Evolutionary conservation across 2,329 filamentous ascomycete species (phyloP).

Genomic region (Pseudopithomyces maydicus): DNA sequence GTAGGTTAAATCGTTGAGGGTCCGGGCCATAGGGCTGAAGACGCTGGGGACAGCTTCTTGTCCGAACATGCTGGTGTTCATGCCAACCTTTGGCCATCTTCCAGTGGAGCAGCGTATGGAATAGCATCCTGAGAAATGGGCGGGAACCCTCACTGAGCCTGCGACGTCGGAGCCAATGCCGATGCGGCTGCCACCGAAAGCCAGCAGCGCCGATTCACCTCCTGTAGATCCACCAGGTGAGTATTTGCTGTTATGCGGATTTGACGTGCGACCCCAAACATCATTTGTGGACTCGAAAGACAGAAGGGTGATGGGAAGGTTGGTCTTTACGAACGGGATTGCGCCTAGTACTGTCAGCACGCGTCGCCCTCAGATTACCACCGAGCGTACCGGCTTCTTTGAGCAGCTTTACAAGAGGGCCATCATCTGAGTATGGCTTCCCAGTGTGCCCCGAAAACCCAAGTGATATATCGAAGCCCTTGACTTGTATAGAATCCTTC

Average conservation of each 20-base stretch:
- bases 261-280: constrained; percentile 81
- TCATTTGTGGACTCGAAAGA: constrained; percentile 82
- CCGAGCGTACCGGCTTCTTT: constrained; percentile 70
- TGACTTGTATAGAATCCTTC: constrained; percentile 78
- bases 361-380: neutral
- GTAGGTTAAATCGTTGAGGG: constrained; percentile 79
- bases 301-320: constrained; percentile 82
- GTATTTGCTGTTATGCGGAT: constrained; percentile 83
- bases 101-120: constrained; percentile 85
- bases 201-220: constrained; percentile 81
- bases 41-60: constrained; percentile 90
- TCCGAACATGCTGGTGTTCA: constrained; percentile 86
- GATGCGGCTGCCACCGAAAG: constrained; percentile 79
- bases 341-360: constrained; percentile 59
- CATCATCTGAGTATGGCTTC: constrained; percentile 70
- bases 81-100: constrained; percentile 84
- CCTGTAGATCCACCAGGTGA: constrained; percentile 89
- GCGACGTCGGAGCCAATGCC: constrained; percentile 92
- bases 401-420: constrained; percentile 73
- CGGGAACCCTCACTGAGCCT: constrained; percentile 83
- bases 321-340: constrained; percentile 91
- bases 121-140: constrained; percentile 90
- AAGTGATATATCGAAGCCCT: constrained; percentile 80
- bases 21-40: constrained; percentile 91
- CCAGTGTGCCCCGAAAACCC: constrained; percentile 77